A percentile compares a stretch with the other conserved stretches of the same genome.
Evolutionary conservation across 331 rosid species (phyloP).

Genomic region (Erythrophleum ivorense): DNA sequence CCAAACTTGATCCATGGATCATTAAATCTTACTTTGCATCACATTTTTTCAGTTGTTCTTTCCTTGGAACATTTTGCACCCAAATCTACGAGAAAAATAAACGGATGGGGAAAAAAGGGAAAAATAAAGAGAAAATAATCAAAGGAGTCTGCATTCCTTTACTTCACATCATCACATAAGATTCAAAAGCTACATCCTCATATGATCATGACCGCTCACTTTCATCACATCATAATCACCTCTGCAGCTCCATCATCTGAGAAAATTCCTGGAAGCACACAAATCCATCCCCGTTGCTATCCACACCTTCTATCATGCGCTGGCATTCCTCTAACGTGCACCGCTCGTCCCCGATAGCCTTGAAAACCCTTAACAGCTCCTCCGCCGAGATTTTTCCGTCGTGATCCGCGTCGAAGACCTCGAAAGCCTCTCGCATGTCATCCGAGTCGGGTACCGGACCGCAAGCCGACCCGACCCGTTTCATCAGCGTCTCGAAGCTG

Average conservation of each 20-base stretch:
- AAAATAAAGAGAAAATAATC: not conserved
- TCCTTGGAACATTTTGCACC: constrained; percentile 12
- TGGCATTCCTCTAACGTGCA: constrained; percentile 91
- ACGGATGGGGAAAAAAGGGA: too few species aligned
- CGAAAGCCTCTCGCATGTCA: constrained; percentile 69
- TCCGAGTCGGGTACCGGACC: constrained; percentile 43
- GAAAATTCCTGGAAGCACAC: constrained; percentile 91
- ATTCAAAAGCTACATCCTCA: not conserved
- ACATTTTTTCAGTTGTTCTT: not conserved
- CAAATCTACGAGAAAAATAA: not conserved
- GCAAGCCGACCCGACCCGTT: constrained; percentile 50
- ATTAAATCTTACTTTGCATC: not conserved
- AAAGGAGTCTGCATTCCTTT: constrained; percentile 20
- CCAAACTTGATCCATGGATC: not conserved
- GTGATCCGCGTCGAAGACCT: constrained; percentile 73
- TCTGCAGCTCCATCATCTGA: constrained; percentile 85
- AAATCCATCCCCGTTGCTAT: constrained; percentile 74
- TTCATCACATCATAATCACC: constrained; percentile 28
- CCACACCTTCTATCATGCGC: constrained; percentile 87
- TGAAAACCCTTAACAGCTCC: constrained; percentile 70
- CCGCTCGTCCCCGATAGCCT: constrained; percentile 70
- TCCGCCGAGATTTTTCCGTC: constrained; percentile 91
- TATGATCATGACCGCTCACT: constrained; percentile 24
- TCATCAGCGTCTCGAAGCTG: constrained; percentile 55
- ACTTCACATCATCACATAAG: not conserved